phyloP scores from a whole-genome alignment of 345 rosid species.

The Salix udensis region DNA sequence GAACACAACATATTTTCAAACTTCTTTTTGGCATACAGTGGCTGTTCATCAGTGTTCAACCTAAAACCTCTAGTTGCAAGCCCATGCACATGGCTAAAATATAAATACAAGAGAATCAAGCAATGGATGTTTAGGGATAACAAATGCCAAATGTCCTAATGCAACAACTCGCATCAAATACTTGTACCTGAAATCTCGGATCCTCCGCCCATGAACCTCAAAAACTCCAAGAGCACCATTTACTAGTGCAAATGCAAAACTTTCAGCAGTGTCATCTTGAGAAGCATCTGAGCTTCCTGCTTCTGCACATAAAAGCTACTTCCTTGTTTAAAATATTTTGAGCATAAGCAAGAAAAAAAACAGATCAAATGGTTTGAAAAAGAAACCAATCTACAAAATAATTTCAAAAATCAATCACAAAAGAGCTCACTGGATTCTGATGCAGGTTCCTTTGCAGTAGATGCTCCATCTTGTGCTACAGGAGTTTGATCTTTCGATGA shows the following conservation, averaged over 20 bases:
- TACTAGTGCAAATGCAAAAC: constrained; percentile 93
- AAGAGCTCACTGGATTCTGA: constrained; percentile 67
- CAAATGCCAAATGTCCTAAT: background rate
- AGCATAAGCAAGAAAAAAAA: background rate
- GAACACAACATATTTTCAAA: too few relatives aligned
- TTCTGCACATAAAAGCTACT: constrained; percentile 39
- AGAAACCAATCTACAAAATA: constrained; percentile 5
- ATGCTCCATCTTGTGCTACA: constrained; percentile 45
- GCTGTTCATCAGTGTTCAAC: background rate
- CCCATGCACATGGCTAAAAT: background rate
- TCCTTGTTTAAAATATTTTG: constrained; percentile 11
- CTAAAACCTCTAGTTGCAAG: background rate
- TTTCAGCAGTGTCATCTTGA: constrained; percentile 76
- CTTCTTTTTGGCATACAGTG: too few relatives aligned
- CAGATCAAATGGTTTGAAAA: background rate
- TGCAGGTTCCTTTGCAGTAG: constrained; percentile 44
- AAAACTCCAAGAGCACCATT: constrained; percentile 99
- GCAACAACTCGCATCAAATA: background rate
- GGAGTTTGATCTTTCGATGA: constrained; percentile 33
- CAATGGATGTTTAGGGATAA: background rate
- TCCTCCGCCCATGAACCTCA: constrained; percentile 94
- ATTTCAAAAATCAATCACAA: constrained; percentile 14
- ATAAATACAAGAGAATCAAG: background rate
- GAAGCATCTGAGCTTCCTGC: constrained; percentile 48
- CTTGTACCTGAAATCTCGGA: constrained; percentile 83